phyloP scores from a whole-genome alignment of 1,284 basidiomycete genomes.

The Fomitopsis schrenkii region DNA sequence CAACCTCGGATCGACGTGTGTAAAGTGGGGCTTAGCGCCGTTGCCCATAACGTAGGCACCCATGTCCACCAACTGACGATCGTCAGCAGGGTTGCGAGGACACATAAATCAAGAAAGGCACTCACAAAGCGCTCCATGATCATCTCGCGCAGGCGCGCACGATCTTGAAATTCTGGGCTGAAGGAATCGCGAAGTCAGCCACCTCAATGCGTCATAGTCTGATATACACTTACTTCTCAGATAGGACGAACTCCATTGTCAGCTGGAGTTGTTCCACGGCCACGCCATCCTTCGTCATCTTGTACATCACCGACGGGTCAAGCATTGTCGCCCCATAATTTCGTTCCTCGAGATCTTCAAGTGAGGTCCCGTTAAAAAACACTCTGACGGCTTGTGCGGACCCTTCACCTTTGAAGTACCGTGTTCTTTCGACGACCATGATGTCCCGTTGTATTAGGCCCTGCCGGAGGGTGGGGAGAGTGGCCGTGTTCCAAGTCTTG shows the following conservation, averaged over 20 bases:
- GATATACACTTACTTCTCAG: background rate
- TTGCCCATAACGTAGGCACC: slow-evolving; percentile 39
- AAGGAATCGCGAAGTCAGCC: background rate
- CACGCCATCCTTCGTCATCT: background rate
- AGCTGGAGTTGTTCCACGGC: background rate
- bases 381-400: background rate
- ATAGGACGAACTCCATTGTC: background rate
- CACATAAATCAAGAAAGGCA: slow-evolving; percentile 1
- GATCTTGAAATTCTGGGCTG: background rate
- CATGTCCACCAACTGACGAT: slow-evolving; percentile 45
- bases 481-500: background rate
- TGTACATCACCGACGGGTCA: background rate
- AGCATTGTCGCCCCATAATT: slow-evolving; percentile 1
- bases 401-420: background rate
- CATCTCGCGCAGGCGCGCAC: background rate
- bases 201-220: no score
- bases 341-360: background rate
- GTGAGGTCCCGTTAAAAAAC: background rate
- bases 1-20: slow-evolving; percentile 46
- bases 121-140: slow-evolving; percentile 18
- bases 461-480: background rate
- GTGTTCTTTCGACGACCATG: background rate
- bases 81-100: slow-evolving; percentile 1
- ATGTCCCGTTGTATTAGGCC: background rate
- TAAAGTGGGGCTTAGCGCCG: slow-evolving; percentile 42